phyloP scores from a whole-genome alignment of 257 asterid genomes.

The Solanum bulbocastanum region DNA sequence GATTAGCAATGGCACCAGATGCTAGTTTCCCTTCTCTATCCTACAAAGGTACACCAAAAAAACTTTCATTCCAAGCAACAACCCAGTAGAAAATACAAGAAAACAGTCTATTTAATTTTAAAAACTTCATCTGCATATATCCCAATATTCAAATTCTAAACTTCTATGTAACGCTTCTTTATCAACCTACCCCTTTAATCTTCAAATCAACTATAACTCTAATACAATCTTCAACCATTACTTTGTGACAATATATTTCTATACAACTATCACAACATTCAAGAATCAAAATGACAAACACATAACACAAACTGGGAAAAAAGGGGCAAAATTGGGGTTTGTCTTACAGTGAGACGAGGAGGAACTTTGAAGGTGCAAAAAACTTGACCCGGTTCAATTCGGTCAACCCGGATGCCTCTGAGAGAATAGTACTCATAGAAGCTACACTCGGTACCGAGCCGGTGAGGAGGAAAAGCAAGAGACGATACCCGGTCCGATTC shows the following conservation, averaged over 20 bases:
- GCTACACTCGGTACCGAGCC: constrained; percentile 31
- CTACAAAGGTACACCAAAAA: constrained; percentile 12
- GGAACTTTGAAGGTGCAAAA: constrained; percentile 66
- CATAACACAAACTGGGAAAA: background rate
- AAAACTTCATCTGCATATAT: background rate
- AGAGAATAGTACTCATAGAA: constrained; percentile 54
- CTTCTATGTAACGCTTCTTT: background rate
- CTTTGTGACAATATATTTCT: background rate
- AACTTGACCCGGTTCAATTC: constrained; percentile 41
- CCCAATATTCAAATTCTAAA: background rate
- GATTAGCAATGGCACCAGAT: constrained; percentile 50
- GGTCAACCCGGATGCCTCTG: constrained; percentile 55
- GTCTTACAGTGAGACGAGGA: constrained; percentile 56
- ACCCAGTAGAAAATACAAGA: background rate
- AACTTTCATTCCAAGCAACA: background rate
- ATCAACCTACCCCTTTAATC: background rate
- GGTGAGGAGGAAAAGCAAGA: constrained; percentile 41
- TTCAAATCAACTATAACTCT: background rate
- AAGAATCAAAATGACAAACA: background rate
- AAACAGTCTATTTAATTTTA: background rate
- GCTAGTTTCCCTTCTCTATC: constrained; percentile 50
- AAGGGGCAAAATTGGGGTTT: background rate
- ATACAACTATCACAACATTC: background rate
- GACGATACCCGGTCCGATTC: constrained; percentile 31
- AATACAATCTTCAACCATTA: background rate